Base-by-base conservation (phyloP, 371 early-diverging fungal species). In the Nematocida parisii region DNA sequence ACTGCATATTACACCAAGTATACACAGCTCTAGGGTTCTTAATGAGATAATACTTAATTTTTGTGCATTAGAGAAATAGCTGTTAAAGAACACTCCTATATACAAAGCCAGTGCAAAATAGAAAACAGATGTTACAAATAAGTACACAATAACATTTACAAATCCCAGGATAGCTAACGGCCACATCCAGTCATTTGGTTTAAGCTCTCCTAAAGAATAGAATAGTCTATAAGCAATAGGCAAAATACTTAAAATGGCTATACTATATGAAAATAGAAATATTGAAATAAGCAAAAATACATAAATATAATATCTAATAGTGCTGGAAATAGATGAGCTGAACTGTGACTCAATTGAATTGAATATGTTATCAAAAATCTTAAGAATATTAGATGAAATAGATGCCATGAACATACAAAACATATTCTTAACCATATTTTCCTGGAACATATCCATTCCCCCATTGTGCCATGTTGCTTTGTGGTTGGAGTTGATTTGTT, bases 91-190 rank as follows among this genome's bases (percentile, higher is more conserved):
- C 11, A 58, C 9, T 11, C 58, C 58, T 5, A 58, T 58, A 58
- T 22, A 58, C 58, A 58, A 9, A n/a, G 58, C 58, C 52, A 50
- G 52, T 18, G 52, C 52, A 50, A 50, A 13, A 50, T 50, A 50
- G 13, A 50, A 50, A 50, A 50, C 13, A 50, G 52, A 13, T 9
- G 13, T 13, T 50, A 18, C 9, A 50, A 50, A 9, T 13, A 50
- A 13, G 52, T 50, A 50, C 18, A 50, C 6, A 58, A n/a, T n/a
- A n/a, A 58, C n/a, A 58, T 58, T 58, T 5, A 22, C 24, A 58
- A 58, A 50, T 50, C 9, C 13, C 58, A 22, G 9, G 58, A n/a
- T 1, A 22, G n/a, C n/a, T 9, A 58, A 9, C 7, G 11, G 9
- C 7, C 9, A 22, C 22, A n/a, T 27, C 11, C 9, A 58, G 58